phyloP scores from a whole-genome alignment of 176 grass and related monocot species.

The Oryza officinalis region DNA sequence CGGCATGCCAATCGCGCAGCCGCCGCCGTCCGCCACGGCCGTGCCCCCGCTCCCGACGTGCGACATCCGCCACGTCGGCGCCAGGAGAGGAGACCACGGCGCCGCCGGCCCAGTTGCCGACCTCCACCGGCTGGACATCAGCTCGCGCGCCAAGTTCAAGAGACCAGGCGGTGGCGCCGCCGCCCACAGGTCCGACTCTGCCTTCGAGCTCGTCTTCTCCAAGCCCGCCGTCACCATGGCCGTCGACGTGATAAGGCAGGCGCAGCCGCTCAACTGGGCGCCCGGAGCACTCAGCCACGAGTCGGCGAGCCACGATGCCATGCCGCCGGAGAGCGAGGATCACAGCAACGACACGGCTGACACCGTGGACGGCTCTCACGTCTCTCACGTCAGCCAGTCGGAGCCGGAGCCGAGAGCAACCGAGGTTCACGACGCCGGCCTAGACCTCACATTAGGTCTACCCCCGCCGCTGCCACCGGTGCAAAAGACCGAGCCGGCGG shows the following conservation, averaged over 20 bases:
- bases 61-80: constrained; percentile 56
- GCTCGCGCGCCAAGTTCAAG: constrained; percentile 51
- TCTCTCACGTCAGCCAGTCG: constrained; percentile 64
- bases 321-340: constrained; percentile 29
- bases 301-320: not conserved
- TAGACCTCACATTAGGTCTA: constrained; percentile 66
- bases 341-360: constrained; percentile 43
- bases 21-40: constrained; percentile 22
- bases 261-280: constrained; percentile 35
- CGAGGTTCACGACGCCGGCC: constrained; percentile 2
- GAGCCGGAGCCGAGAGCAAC: constrained; percentile 26
- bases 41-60: constrained; percentile 29
- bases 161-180: not conserved
- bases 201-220: constrained; percentile 30
- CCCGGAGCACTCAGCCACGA: constrained; percentile 36
- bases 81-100: not conserved
- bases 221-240: not conserved
- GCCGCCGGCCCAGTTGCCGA: not conserved
- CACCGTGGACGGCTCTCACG: constrained; percentile 53
- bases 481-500: constrained; percentile 16
- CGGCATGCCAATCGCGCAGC: constrained; percentile 37
- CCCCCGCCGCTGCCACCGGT: not conserved
- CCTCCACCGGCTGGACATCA: constrained; percentile 44
- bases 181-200: not conserved
- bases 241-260: constrained; percentile 2